Conservation (phyloP, 2,329 filamentous ascomycete genomes). For the Diaporthe eres region DNA sequence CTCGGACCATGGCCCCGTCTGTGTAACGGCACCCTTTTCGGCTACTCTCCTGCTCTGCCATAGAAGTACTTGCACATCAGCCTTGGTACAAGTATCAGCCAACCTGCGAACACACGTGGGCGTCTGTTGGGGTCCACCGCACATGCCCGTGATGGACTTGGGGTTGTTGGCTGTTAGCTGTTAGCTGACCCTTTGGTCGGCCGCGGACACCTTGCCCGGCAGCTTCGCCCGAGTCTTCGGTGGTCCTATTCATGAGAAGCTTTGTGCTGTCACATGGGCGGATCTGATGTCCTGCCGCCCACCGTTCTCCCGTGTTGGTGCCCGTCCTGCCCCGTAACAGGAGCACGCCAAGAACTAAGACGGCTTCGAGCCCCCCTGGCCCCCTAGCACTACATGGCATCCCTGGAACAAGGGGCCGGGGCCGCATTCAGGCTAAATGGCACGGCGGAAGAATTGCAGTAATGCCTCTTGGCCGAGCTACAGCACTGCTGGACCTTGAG, state of each 20-base stretch:
- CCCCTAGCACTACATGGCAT: not conserved
- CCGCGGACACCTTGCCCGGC: not conserved
- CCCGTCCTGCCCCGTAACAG: not conserved
- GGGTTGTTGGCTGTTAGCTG: not conserved
- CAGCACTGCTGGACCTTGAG: not conserved
- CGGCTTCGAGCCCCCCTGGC: slow-evolving; percentile 15
- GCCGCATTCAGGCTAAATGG: slow-evolving; percentile 29
- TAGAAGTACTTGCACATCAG: not conserved
- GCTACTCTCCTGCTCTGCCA: not conserved
- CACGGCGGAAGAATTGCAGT: slow-evolving; percentile 10
- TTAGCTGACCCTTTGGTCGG: not conserved
- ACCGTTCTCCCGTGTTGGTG: slow-evolving; percentile 16
- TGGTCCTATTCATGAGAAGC: not conserved
- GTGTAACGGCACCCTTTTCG: not conserved
- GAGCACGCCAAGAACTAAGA: slow-evolving; percentile 20
- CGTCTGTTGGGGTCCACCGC: not conserved
- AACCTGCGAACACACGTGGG: not conserved
- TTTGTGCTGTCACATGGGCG: slow-evolving; percentile 17
- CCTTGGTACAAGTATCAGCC: not conserved
- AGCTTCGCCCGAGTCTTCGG: slow-evolving; percentile 3
- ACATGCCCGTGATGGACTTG: not conserved
- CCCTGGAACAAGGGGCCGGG: slow-evolving; percentile 15
- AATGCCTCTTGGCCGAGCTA: slow-evolving; percentile 32
- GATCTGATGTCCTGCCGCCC: slow-evolving; percentile 8
- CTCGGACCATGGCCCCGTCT: slow-evolving; percentile 12